These are phyloP conservation scores for Colletotrichum sidae DNA, from an alignment of 2,329 filamentous ascomycete genomes.

Conservation along the genomic window DNA sequence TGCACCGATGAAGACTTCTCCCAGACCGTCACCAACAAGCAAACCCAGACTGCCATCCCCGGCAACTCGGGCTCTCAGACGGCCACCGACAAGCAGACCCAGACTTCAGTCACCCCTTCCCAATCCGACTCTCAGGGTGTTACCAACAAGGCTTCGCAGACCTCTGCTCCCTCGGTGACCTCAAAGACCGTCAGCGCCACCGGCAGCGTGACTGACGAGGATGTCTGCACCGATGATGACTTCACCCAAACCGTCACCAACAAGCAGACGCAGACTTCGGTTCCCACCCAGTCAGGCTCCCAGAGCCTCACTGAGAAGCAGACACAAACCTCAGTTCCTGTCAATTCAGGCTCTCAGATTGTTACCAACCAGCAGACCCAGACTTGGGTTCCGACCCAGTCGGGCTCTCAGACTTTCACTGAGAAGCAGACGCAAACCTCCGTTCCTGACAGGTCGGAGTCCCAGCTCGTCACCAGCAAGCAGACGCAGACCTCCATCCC, in stretches of 20 bases:
- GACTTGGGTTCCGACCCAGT: not conserved
- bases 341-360: not conserved
- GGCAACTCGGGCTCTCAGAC: no score
- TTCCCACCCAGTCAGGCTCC: not conserved
- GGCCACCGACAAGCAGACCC: no score
- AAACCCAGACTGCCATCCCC: slow-evolving; percentile 1
- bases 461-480: slow-evolving; percentile 5
- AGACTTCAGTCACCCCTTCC: no score
- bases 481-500: slow-evolving; percentile 22
- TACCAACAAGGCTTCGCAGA: no score
- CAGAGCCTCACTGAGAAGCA: slow-evolving; percentile 7
- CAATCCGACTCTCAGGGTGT: no score
- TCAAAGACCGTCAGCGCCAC: not conserved
- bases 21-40: slow-evolving; percentile 9
- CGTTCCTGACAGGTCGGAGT: not conserved
- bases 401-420: not conserved
- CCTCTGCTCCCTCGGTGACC: no score
- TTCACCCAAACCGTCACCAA: slow-evolving; percentile 10
- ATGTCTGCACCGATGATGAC: not conserved
- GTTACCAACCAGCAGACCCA: slow-evolving; percentile 11
- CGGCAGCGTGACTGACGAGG: slow-evolving; percentile 22
- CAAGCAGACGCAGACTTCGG: slow-evolving; percentile 7
- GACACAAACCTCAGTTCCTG: slow-evolving; percentile 1
- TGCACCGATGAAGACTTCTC: not conserved
- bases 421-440: slow-evolving; percentile 9